These are phyloP conservation scores for Solanum paucissectum DNA, from an alignment of 257 asterid genomes.

Conservation along the genomic window DNA sequence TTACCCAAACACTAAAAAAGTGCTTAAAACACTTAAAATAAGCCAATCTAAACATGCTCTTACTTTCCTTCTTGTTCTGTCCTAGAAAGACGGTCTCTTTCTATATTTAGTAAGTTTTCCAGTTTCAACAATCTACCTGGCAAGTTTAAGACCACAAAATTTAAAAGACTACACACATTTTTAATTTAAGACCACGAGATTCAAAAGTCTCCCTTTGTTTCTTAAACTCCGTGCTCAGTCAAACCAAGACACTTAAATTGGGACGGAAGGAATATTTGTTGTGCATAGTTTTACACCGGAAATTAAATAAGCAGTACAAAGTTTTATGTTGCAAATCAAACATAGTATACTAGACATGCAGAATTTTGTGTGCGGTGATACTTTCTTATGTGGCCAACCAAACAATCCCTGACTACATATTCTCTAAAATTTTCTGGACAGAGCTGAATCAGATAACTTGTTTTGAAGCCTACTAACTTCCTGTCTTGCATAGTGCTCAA, in stretches of 20 bases:
- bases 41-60: no score
- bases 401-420: neutral
- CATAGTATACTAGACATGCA: neutral
- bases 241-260: neutral
- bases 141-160: no score
- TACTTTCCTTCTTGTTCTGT: no score
- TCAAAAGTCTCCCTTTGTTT: no score
- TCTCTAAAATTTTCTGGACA: neutral
- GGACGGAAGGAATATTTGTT: neutral
- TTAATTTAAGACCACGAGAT: no score
- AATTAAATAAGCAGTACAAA: neutral
- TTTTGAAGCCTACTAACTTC: neutral
- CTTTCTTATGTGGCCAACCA: neutral
- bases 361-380: neutral
- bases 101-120: no score
- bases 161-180: no score
- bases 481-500: neutral
- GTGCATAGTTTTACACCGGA: neutral
- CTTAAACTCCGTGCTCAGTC: neutral
- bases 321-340: neutral
- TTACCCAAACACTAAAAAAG: no score
- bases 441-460: neutral
- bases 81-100: no score
- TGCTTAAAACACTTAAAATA: no score
- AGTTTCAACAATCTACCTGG: no score